A percentile compares a stretch with the other conserved stretches of the same genome.
Evolutionary conservation across 2,329 filamentous ascomycete species (phyloP).

Genomic region (Colletotrichum sp.): DNA sequence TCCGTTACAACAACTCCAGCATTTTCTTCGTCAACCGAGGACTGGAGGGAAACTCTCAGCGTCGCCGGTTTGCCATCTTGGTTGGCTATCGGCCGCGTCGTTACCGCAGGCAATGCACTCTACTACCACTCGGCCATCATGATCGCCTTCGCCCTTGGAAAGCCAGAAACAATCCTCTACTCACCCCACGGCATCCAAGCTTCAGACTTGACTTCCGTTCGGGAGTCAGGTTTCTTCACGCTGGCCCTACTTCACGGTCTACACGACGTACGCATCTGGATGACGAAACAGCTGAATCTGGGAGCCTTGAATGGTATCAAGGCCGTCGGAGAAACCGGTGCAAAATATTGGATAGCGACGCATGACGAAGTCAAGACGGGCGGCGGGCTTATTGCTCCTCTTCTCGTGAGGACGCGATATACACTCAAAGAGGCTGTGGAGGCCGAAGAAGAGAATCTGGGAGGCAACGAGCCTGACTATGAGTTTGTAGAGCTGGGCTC

Average conservation of each 20-base stretch:
- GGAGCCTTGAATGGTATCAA: constrained; percentile 66
- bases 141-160: constrained; percentile 53
- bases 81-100: constrained; percentile 65
- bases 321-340: constrained; percentile 55
- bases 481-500: constrained; percentile 59
- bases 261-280: constrained; percentile 60
- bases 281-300: constrained; percentile 64
- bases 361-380: constrained; percentile 70
- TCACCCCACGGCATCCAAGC: constrained; percentile 19
- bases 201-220: constrained; percentile 47
- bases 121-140: constrained; percentile 69
- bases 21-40: constrained; percentile 37
- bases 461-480: constrained; percentile 40
- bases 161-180: constrained; percentile 21
- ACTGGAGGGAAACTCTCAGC: constrained; percentile 29
- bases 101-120: constrained; percentile 57
- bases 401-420: constrained; percentile 51
- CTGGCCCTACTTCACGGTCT: constrained; percentile 69
- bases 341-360: constrained; percentile 69
- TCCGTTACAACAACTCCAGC: constrained; percentile 54
- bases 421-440: constrained; percentile 47
- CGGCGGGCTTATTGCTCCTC: constrained; percentile 59
- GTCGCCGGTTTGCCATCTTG: constrained; percentile 54
- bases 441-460: constrained; percentile 34
- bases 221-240: constrained; percentile 49